A percentile compares a stretch with the other conserved stretches of the same genome.
These are phyloP conservation scores for Ilyonectria sp. DNA, from an alignment of 2,329 filamentous ascomycete species.

Conservation along the genomic window DNA sequence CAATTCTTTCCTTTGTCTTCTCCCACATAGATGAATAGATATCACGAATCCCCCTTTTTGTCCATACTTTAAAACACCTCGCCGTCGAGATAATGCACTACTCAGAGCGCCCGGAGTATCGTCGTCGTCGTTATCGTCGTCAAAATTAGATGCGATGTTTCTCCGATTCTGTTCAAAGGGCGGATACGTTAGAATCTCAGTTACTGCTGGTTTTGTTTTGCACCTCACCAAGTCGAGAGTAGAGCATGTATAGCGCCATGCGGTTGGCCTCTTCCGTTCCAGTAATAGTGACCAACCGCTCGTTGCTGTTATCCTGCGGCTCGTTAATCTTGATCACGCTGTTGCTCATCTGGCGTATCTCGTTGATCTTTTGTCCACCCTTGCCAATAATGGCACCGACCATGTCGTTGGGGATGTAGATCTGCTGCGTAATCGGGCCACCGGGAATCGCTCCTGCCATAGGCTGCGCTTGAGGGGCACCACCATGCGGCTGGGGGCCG, in stretches of 20 bases:
- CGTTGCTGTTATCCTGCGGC: slow-evolving; percentile 98
- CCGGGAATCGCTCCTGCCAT: slow-evolving; percentile 75
- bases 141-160: slow-evolving; percentile 59
- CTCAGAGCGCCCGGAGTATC: slow-evolving; percentile 29
- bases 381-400: slow-evolving; percentile 99
- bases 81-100: slow-evolving; percentile 23
- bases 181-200: slow-evolving; percentile 48
- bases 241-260: slow-evolving; percentile 99
- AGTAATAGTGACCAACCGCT: slow-evolving; percentile 96
- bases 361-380: slow-evolving; percentile 98
- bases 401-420: slow-evolving; percentile 99
- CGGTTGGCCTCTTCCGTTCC: slow-evolving; percentile 99
- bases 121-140: slow-evolving; percentile 32
- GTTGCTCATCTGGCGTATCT: slow-evolving; percentile 95
- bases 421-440: slow-evolving; percentile 91
- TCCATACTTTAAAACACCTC: slow-evolving; percentile 28
- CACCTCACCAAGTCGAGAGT: slow-evolving; percentile 89
- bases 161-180: slow-evolving; percentile 57
- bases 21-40: slow-evolving; percentile 30
- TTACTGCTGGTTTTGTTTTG: slow-evolving; percentile 46
- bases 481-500: slow-evolving; percentile 70
- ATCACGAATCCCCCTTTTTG: slow-evolving; percentile 36
- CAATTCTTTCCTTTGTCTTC: slow-evolving; percentile 13
- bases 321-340: slow-evolving; percentile 99
- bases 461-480: slow-evolving; percentile 81